phyloP scores from a whole-genome alignment of 495 filamentous ascomycete genomes.

The Parachaetomium inaequale region DNA sequence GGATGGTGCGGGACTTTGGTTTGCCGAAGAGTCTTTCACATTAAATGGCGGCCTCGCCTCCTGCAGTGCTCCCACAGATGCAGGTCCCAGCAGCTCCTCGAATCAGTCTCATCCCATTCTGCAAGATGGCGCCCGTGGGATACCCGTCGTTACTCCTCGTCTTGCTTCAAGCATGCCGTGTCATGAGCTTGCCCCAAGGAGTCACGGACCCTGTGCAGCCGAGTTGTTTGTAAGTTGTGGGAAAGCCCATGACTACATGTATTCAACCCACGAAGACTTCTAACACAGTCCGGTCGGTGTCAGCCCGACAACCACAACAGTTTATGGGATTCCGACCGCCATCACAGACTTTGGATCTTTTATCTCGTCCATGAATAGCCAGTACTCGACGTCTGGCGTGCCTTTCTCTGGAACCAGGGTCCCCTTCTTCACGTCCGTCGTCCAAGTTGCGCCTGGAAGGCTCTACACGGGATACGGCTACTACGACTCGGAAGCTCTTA shows the following conservation, averaged over 20 bases:
- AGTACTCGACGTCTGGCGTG: slow-evolving; percentile 4
- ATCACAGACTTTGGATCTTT: slow-evolving; percentile 1
- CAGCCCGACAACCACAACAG: slow-evolving; percentile 2
- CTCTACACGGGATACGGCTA: neutral
- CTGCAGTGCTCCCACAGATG: neutral
- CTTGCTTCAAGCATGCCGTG: neutral
- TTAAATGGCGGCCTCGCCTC: neutral
- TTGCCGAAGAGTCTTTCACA: neutral
- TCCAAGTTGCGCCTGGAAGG: neutral
- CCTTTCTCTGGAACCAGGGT: neutral
- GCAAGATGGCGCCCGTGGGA: neutral
- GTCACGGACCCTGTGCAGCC: neutral
- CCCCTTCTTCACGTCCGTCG: slow-evolving; percentile 5
- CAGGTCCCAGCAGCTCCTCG: neutral
- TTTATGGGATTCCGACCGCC: neutral
- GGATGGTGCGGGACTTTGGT: neutral
- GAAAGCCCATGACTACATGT: too few species aligned
- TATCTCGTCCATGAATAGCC: slow-evolving; percentile 1
- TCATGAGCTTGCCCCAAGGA: neutral
- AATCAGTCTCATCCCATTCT: neutral
- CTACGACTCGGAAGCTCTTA: slow-evolving; percentile 2
- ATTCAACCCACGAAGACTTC: neutral
- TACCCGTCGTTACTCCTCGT: neutral
- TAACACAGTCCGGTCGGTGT: neutral
- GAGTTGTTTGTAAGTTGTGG: neutral